Conservation (phyloP, 306 rosid genomes). For the Begonia masoniana region DNA sequence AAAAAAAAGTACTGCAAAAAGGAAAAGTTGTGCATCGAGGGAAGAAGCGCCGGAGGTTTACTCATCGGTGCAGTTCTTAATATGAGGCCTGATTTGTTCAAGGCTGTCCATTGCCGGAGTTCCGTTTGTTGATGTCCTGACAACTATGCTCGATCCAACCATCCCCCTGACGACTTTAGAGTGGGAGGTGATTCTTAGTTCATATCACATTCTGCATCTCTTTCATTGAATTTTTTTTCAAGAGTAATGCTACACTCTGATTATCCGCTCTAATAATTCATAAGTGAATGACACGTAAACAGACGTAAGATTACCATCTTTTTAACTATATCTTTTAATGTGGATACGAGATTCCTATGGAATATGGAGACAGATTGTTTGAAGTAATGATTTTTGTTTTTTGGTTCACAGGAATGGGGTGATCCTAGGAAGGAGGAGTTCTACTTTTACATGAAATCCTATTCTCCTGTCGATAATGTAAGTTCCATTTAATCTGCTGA, state of each 20-base stretch:
- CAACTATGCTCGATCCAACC: constrained; percentile 97
- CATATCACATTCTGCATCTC: no score
- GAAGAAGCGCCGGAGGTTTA: constrained; percentile 96
- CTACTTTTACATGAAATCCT: constrained; percentile 92
- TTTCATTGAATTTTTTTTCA: no score
- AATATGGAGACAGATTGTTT: no score
- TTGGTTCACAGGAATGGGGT: constrained; percentile 82
- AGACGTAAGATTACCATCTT: no score
- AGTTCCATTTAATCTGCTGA: constrained; percentile 14
- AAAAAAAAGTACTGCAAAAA: constrained; percentile 57
- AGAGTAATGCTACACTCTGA: no score
- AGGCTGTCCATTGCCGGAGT: constrained; percentile 84
- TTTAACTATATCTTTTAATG: no score
- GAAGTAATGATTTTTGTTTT: background rate
- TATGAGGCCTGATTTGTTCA: constrained; percentile 97
- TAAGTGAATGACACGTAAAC: no score
- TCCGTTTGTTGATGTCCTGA: constrained; percentile 91
- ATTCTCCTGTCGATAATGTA: constrained; percentile 94
- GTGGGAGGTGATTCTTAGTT: constrained; percentile 66
- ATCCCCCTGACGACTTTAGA: constrained; percentile 93
- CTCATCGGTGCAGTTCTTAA: constrained; percentile 90
- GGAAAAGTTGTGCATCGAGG: constrained; percentile 67
- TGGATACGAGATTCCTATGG: no score
- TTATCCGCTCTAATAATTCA: no score
- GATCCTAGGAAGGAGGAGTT: constrained; percentile 92